Base-by-base conservation (phyloP, 139 green algal species). In the Diplosphaera chodatii region DNA sequence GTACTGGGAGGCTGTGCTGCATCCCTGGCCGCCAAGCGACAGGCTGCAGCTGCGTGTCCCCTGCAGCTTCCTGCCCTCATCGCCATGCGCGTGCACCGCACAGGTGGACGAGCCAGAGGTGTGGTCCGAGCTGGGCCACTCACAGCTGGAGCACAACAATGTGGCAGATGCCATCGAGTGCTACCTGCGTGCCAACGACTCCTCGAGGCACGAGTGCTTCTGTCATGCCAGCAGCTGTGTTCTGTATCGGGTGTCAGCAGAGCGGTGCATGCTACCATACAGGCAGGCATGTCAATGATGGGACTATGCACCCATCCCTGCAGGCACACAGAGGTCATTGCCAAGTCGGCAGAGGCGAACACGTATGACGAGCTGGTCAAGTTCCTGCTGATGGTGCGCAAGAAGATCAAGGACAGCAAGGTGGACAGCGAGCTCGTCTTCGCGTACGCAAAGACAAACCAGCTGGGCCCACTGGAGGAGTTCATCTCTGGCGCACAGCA, bases 361-460 rank as follows among this genome's bases (percentile, higher is more conserved):
- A 82, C 81, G 59, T 97, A 94, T 76, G 89, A 87, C 21, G 91
- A 96, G 55, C 85, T 99, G 55, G 91, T 97, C 40, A 94, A 95
- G 84, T 99, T 94, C 80, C 86, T 99, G 83, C 87, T 96, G n/a
- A 99, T 99, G 95, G 94, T 96, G 40, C 88, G 93, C 75, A 96
- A 97, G 82, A 95, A 92, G 80, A 78, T 92, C 69, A 95, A 94
- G 75, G 91, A 97, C 74, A 71, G 85, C 40, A 87, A 91, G 78
- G 69, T 99, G 66, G 95, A 99, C 85, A 96, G 86, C 1, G 95
- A 98, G 89, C 88, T 99, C 33, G 85, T 94, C 40, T 98, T 97
- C 68, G 90, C 95, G 2, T 98, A 97, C 71, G 95, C 95, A 30
- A 87, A 88, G 70, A 97, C 83, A 56, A 79, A 88, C 73, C 82